Evolutionary conservation across 2,329 filamentous ascomycete species (phyloP).

Genomic region (Colletotrichum euphorbiae): DNA sequence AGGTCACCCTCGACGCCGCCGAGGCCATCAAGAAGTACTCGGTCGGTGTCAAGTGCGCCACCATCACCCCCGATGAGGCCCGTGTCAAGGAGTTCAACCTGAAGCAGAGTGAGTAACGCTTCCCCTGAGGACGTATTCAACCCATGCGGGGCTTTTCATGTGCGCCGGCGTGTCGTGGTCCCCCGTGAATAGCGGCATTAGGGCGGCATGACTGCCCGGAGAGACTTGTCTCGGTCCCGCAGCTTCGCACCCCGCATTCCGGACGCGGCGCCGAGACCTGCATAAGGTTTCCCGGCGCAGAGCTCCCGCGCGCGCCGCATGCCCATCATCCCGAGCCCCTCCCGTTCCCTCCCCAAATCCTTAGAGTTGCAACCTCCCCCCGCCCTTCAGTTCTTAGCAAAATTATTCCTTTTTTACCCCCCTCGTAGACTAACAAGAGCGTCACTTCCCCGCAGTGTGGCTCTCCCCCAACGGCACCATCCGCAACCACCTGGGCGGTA

Average conservation of each 20-base stretch:
- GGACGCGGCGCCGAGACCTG: constrained; percentile 20
- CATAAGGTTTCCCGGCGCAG: constrained; percentile 17
- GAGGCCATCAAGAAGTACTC: constrained; percentile 99
- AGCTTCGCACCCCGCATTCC: constrained; percentile 14
- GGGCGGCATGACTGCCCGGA: background rate
- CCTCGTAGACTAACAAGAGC: constrained; percentile 22
- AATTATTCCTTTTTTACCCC: too few relatives aligned
- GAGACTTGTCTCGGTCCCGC: constrained; percentile 14
- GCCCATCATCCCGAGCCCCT: constrained; percentile 20
- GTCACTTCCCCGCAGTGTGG: constrained; percentile 76
- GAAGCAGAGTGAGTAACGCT: constrained; percentile 83
- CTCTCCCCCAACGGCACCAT: constrained; percentile 95
- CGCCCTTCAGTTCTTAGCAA: background rate
- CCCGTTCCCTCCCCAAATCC: constrained; percentile 6
- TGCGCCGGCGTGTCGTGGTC: constrained; percentile 12
- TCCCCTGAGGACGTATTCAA: constrained; percentile 19
- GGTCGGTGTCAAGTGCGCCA: constrained; percentile 98
- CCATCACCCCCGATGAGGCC: constrained; percentile 97
- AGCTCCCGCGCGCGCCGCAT: constrained; percentile 4
- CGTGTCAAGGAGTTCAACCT: constrained; percentile 98
- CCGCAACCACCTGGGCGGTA: constrained; percentile 83
- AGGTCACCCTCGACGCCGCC: constrained; percentile 94
- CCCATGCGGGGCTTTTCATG: background rate
- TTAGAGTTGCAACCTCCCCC: constrained; percentile 7
- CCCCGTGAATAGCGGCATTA: background rate